Conservation (phyloP, 2,329 filamentous ascomycete species). For the Talaromyces sp. region DNA sequence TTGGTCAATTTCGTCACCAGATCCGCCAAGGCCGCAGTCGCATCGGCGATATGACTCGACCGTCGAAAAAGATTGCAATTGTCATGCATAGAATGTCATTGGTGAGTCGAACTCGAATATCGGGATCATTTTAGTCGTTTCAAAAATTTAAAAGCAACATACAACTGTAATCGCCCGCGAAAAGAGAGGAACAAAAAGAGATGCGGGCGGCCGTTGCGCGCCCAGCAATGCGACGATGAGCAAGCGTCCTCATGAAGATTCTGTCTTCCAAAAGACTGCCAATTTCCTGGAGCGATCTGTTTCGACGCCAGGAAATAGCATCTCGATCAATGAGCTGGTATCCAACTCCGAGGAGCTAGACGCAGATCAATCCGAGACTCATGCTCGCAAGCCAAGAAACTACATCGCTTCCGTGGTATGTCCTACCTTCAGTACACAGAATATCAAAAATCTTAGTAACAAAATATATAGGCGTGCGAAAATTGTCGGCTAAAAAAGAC, state of each 20-base stretch:
- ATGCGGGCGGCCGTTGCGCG: constrained; percentile 10
- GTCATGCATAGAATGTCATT: not conserved
- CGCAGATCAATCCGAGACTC: constrained; percentile 12
- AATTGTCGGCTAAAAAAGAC: constrained; percentile 54
- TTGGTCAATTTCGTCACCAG: constrained; percentile 1
- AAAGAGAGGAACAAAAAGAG: not conserved
- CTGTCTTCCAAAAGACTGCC: constrained; percentile 13
- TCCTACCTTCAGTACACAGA: not conserved
- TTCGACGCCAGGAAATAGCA: constrained; percentile 4
- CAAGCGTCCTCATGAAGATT: constrained; percentile 18
- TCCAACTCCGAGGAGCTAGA: constrained; percentile 32
- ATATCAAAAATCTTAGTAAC: not conserved
- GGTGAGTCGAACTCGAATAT: not conserved
- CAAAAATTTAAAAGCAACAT: not conserved
- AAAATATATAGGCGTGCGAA: constrained; percentile 47
- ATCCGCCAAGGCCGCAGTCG: constrained; percentile 1
- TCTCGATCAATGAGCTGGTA: constrained; percentile 32
- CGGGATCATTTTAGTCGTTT: not conserved
- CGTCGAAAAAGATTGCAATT: not conserved
- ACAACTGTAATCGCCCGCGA: not conserved
- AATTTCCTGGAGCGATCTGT: constrained; percentile 1
- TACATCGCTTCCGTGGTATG: constrained; percentile 37
- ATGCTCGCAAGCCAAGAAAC: constrained; percentile 35
- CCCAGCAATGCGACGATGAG: constrained; percentile 17
- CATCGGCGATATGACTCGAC: not conserved